Base-by-base conservation (phyloP, 2,329 filamentous ascomycete genomes). In the Stylonectria norvegica region DNA sequence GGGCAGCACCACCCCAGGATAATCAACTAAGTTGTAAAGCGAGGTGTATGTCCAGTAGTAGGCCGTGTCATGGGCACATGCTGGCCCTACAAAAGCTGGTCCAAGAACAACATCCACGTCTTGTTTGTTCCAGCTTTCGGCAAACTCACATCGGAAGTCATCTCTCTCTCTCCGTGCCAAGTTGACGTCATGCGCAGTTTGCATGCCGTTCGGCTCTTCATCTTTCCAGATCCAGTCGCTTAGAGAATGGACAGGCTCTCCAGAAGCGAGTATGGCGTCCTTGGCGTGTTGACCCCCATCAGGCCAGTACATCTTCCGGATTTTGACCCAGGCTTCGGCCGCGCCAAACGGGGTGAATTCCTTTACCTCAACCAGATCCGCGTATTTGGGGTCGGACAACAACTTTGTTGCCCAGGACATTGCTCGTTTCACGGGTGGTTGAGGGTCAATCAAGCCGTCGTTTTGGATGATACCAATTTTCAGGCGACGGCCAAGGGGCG, bases 221-320 rank as follows among this genome's bases (percentile, higher is more conserved):
- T 63, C 58, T 19, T 51, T 49, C 38, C 59, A 50, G 28, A 60
- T 59, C 65, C 66, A 71, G 40, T 70, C 51, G 6, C 65, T 74
- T 2, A 76, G 57, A 0, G 66, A 57, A 9, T 66, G 64, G n/a
- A 66, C 47, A 0, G 73, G 72, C 47, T 76, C 73, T 7, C 66
- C 67, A 0, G 65, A 58, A 8, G 57, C 47, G 0, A 47, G 46
- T 20, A 75, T 57, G 14, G 59, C 50, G 2, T 53, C 55, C 28
- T 36, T 56, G 17, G 36, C 58, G 59, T 35, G 63, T 47, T 20
- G 46, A 39, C 28, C 69, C 11, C 66, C 68, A 18, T 73, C 70
- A 0, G 72, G 72, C 55, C 67, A 75, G 58, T 75, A 75, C 10
- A 71, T 64, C 4, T 46, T 47, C 34, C 60, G 47, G 47, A 71